Evolutionary conservation across 1,284 basidiomycete species (phyloP).

Genomic region (Trichosporon sp.): DNA sequence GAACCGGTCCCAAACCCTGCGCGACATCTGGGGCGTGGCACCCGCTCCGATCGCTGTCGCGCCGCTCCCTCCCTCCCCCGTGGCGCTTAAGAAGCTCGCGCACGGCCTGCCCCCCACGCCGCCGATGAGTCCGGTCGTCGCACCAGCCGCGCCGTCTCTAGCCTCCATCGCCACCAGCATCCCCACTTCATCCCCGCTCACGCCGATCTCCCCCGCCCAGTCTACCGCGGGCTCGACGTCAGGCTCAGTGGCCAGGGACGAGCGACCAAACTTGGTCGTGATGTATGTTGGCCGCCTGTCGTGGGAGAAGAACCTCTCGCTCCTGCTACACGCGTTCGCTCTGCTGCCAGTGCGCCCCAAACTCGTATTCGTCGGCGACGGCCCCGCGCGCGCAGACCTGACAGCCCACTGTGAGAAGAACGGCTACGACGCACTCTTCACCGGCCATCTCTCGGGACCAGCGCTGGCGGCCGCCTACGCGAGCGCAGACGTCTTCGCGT

Average conservation of each 20-base stretch:
- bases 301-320: conserved; percentile 65
- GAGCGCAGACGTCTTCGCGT: conserved; percentile 62
- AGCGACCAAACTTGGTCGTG: conserved; percentile 36
- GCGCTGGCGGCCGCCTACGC: conserved; percentile 60
- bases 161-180: background rate
- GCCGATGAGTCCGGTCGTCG: conserved; percentile 42
- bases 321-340: conserved; percentile 61
- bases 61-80: conserved; percentile 25
- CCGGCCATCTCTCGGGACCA: conserved; percentile 59
- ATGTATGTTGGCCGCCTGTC: conserved; percentile 58
- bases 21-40: conserved; percentile 59
- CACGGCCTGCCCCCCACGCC: conserved; percentile 51
- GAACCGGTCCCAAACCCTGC: conserved; percentile 56
- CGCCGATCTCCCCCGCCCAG: background rate
- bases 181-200: background rate
- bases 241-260: background rate
- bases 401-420: conserved; percentile 58
- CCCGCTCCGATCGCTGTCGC: conserved; percentile 20
- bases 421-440: conserved; percentile 60
- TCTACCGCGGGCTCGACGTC: background rate
- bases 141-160: conserved; percentile 19
- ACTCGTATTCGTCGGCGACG: conserved; percentile 64
- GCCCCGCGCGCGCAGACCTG: conserved; percentile 60
- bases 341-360: conserved; percentile 50
- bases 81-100: conserved; percentile 53